phyloP scores from a whole-genome alignment of 768 basidiomycete genomes.

The Epithele typhae region DNA sequence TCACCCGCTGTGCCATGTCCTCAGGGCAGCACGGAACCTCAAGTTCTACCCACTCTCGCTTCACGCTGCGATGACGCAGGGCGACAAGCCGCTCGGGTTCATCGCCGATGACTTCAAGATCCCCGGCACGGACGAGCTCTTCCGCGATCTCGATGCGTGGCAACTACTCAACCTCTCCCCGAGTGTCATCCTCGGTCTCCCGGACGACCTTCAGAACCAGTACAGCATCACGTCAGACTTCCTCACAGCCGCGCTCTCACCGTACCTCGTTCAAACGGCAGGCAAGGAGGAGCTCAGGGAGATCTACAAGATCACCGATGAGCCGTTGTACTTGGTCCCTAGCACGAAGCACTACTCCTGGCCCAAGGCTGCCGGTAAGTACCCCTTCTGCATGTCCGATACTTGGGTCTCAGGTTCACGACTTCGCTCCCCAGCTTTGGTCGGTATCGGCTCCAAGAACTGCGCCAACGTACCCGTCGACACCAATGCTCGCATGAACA shows the following conservation, averaged over 20 bases:
- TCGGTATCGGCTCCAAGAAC: conserved; percentile 40
- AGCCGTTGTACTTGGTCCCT: conserved; percentile 25
- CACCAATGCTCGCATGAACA: conserved; percentile 32
- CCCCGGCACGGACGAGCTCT: conserved; percentile 16
- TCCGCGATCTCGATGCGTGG: conserved; percentile 29
- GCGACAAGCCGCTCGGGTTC: conserved; percentile 24
- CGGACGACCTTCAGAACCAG: conserved; percentile 27
- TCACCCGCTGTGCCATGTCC: too few relatives aligned
- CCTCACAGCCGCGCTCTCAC: conserved; percentile 26
- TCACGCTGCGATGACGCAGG: conserved; percentile 25
- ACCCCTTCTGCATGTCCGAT: not conserved
- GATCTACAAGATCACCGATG: conserved; percentile 21
- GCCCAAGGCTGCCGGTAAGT: conserved; percentile 42
- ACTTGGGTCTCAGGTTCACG: not conserved
- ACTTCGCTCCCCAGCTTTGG: conserved; percentile 32
- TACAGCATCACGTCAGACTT: conserved; percentile 32
- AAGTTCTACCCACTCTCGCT: conserved; percentile 44
- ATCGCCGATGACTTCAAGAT: conserved; percentile 31
- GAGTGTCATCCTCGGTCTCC: conserved; percentile 31
- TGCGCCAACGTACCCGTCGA: conserved; percentile 33
- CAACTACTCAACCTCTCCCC: conserved; percentile 12
- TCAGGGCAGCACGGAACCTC: conserved; percentile 36
- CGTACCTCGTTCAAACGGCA: conserved; percentile 33
- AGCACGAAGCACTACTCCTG: conserved; percentile 41
- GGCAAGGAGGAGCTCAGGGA: conserved; percentile 30